phyloP scores from a whole-genome alignment of 768 basidiomycete species.

The Melanogaster broomeanus region DNA sequence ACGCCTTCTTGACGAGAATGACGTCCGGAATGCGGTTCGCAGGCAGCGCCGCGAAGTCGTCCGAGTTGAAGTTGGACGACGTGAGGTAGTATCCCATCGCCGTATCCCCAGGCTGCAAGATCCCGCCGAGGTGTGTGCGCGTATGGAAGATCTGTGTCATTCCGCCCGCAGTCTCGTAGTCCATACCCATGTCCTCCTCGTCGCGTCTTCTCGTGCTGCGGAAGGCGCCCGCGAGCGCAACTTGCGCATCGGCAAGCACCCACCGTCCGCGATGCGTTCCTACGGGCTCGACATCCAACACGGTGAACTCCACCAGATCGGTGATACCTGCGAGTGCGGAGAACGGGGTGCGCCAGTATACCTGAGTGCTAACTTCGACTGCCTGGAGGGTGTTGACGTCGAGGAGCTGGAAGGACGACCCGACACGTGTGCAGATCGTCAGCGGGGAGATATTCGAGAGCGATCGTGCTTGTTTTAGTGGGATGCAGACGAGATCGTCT shows the following conservation, averaged over 20 bases:
- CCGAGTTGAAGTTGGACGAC: constrained; percentile 91
- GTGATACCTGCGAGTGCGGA: constrained; percentile 77
- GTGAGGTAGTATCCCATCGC: constrained; percentile 90
- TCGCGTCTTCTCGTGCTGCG: constrained; percentile 48
- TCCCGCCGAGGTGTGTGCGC: constrained; percentile 91
- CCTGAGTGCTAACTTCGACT: constrained; percentile 72
- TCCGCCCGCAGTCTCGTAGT: constrained; percentile 57
- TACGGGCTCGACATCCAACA: constrained; percentile 91
- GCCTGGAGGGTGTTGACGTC: constrained; percentile 86
- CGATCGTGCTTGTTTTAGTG: constrained; percentile 75
- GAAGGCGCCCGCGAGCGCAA: constrained; percentile 83
- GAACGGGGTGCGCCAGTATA: constrained; percentile 94
- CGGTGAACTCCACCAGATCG: constrained; percentile 92
- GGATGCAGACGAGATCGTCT: constrained; percentile 93
- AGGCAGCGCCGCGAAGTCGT: constrained; percentile 72
- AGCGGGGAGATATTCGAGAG: constrained; percentile 89
- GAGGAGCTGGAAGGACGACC: constrained; percentile 87
- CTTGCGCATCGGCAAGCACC: constrained; percentile 87
- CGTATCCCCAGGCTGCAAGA: constrained; percentile 93
- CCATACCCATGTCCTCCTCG: constrained; percentile 56
- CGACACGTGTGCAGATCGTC: constrained; percentile 86
- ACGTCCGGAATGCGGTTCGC: constrained; percentile 81
- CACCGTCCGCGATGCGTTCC: constrained; percentile 68
- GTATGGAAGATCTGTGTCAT: constrained; percentile 90
- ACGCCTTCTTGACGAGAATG: constrained; percentile 92